Conservation (phyloP, 2,329 filamentous ascomycete species). For the Fusarium papillatum region DNA sequence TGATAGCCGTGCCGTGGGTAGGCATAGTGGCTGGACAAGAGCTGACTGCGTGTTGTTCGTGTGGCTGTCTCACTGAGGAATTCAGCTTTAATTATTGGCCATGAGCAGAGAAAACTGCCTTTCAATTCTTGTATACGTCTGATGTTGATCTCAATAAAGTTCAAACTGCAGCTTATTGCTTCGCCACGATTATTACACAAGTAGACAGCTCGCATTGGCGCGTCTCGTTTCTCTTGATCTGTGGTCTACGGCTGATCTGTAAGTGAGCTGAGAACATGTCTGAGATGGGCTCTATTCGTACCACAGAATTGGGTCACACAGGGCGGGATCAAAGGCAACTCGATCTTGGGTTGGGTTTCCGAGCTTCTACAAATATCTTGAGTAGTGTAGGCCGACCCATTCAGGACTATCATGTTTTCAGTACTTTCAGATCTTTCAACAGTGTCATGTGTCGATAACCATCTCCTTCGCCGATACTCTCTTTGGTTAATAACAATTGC, state of each 20-base stretch:
- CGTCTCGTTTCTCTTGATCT: neutral
- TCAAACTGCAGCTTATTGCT: neutral
- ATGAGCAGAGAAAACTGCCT: neutral
- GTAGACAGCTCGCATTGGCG: neutral
- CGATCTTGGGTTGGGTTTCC: no score
- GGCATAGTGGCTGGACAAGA: neutral
- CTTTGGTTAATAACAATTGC: no score
- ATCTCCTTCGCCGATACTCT: no score
- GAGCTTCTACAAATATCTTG: no score
- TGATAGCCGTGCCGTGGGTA: neutral
- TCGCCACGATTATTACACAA: neutral
- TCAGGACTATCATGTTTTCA: no score
- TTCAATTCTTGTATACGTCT: no score
- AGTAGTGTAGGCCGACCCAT: no score
- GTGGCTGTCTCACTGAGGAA: neutral
- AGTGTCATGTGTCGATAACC: no score
- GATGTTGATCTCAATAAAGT: neutral
- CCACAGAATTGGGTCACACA: neutral
- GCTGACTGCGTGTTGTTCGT: neutral
- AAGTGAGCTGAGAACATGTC: neutral
- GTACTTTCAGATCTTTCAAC: no score
- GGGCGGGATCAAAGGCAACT: no score
- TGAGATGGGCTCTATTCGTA: no score
- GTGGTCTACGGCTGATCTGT: neutral
- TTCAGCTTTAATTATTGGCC: neutral